Evolutionary conservation across 805 yeast genomes (phyloP), one percentile per base, ranked within the genome.

Genomic region (Zygosaccharomyces bailii): DNA sequence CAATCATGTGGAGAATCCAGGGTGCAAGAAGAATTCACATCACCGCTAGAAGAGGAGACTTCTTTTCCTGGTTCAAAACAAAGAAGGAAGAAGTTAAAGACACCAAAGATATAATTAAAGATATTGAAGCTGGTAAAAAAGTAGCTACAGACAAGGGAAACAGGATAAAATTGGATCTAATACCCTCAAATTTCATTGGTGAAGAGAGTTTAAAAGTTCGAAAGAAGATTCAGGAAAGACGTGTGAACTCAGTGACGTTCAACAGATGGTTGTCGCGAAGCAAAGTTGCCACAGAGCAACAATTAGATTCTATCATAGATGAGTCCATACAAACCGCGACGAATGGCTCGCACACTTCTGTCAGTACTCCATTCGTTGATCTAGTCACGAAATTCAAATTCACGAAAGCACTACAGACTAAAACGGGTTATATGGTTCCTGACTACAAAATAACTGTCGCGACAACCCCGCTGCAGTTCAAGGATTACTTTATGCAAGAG

Each of bases 51-150:
- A 38, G 48, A 20, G 33, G 40, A 7, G 68, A 70, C 19, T 66
- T 69, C 51, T 56, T 69, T 61, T 67, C 69, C 32, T 70, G 74
- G 74, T 66, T 70, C 46, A 65, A 59, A 39, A 52, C 55, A 37
- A 67, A 63, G 53, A 60, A 57, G 42, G 56, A 60, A 23, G 48
- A 51, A 34, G 34, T 44, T 17, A 53, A 55, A 51, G 55, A 53
- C 30, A 62, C 68, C 1, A 51, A 60, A 40, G 62, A 65, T 21
- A 57, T 69, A 14, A 69, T 69, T 9, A 51, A 56, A 13, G 64
- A 66, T 34, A 69, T 68, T 34, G 74, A 70, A 51, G 46, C 61
- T 4, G 68, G 64, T 21, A 50, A 47, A 10, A 38, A 49, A 6
- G 51, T 51, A 5, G 48, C 31, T 3, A 27, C 31, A 10, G 31